These are phyloP conservation scores for Favolaschia claudopus DNA, from an alignment of 768 basidiomycete genomes.

Conservation along the genomic window DNA sequence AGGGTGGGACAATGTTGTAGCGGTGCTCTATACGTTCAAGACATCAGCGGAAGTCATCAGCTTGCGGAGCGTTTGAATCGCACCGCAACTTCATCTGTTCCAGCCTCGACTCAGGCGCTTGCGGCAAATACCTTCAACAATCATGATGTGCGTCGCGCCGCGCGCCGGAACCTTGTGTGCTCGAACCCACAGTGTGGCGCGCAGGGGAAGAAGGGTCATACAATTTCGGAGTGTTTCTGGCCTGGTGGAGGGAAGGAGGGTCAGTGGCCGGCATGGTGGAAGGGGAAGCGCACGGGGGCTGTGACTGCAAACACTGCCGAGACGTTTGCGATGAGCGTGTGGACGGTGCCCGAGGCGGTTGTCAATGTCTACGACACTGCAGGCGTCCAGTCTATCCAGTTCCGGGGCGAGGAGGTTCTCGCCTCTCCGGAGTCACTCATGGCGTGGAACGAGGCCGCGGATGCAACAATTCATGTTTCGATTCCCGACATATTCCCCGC, in stretches of 20 bases:
- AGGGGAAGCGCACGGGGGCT: not conserved
- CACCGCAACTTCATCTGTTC: not conserved
- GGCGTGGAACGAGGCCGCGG: not conserved
- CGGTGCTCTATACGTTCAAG: constrained; percentile 2
- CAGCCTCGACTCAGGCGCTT: not conserved
- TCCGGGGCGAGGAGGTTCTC: constrained; percentile 12
- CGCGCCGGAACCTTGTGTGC: constrained; percentile 1
- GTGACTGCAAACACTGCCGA: not conserved
- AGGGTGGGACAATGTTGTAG: constrained; percentile 20
- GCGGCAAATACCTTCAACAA: not conserved
- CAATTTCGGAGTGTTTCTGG: constrained; percentile 15
- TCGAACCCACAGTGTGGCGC: constrained; percentile 3
- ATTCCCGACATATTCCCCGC: not conserved
- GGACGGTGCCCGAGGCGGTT: constrained; percentile 5
- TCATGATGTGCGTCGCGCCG: not conserved
- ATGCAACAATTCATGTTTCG: not conserved
- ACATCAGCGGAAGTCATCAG: constrained; percentile 15
- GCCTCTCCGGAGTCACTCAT: constrained; percentile 9
- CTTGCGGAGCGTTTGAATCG: not conserved
- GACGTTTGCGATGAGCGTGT: constrained; percentile 4
- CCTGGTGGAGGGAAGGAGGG: constrained; percentile 14
- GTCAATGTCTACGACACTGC: constrained; percentile 1
- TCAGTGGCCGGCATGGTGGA: constrained; percentile 9
- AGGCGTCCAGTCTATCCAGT: not conserved
- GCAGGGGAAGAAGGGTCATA: not conserved